Evolutionary conservation across 495 filamentous ascomycete species (phyloP).

Genomic region (Annulohypoxylon nitens): DNA sequence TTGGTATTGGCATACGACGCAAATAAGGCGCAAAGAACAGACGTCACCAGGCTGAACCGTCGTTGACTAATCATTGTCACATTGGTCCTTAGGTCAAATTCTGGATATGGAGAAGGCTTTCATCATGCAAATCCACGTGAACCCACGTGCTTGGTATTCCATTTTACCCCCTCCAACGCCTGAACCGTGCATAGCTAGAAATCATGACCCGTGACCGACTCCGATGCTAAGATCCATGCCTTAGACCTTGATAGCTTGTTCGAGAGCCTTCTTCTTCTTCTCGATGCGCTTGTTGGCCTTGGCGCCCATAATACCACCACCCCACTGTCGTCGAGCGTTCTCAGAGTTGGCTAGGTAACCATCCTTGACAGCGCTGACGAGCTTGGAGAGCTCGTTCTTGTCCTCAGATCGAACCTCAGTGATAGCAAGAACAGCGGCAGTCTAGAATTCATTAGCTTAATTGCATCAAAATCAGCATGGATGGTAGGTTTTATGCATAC

Average conservation of each 20-base stretch:
- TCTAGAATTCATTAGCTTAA: conserved; percentile 67
- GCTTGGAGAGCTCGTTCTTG: conserved; percentile 96
- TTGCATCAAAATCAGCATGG: background rate
- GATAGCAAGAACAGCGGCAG: conserved; percentile 93
- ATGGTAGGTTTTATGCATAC: conserved; percentile 56
- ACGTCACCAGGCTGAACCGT: conserved; percentile 2
- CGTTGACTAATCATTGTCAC: conserved; percentile 45
- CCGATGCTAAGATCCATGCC: conserved; percentile 18
- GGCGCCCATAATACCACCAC: conserved; percentile 99
- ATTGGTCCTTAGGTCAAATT: conserved; percentile 46
- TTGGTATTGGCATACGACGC: conserved; percentile 12
- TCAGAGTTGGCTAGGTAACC: conserved; percentile 97
- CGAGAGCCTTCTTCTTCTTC: conserved; percentile 97
- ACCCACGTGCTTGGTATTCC: conserved; percentile 55
- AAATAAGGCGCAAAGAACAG: conserved; percentile 2
- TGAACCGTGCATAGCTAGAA: conserved; percentile 50
- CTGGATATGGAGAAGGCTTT: conserved; percentile 42
- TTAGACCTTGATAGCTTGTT: conserved; percentile 96
- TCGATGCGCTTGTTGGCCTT: conserved; percentile 94
- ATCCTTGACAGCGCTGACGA: conserved; percentile 96
- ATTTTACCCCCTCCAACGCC: conserved; percentile 55
- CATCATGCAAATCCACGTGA: conserved; percentile 53
- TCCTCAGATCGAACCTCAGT: conserved; percentile 98
- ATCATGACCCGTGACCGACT: conserved; percentile 46
- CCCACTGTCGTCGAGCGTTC: conserved; percentile 93